Base-by-base conservation (phyloP, 495 filamentous ascomycete genomes). In the Astrocystis sublimbata region DNA sequence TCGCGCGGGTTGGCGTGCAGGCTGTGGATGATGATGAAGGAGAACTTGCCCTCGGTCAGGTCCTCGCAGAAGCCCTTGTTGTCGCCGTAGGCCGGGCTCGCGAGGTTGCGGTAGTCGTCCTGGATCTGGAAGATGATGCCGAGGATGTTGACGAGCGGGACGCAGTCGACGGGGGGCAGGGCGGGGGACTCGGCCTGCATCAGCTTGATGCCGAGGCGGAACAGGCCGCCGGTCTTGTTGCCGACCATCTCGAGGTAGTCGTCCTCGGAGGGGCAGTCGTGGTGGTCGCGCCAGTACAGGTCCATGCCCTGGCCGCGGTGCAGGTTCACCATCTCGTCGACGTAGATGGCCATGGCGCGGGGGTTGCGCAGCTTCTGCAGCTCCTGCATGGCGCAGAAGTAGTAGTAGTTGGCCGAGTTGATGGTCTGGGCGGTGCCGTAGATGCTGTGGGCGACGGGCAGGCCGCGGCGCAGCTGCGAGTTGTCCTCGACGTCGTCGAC, bases 241-340 rank as follows among this genome's bases (percentile, higher is more conserved):
- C 88, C 87, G 42, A 98, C 96, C 94, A 98, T 98, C 74, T 98
- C 93, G 15, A 98, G 84, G 76, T 98, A 98, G 71, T 98, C 93
- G 63, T 96, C 92, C 76, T 98, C 93, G 46, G 85, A 92, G 28
- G 94, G 94, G 73, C 92, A 97, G 31, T 88, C 96, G 51, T 97
- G 80, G 6, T 91, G 92, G 76, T 98, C 94, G 12, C 94, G 84
- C 94, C 94, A 99, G 80, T 90, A 97, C 53, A 99, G 83, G 69
- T 99, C 94, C 90, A 98, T 96, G 40, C 94, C 94, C 70, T 99
- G 94, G 10, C 94, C 94, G 33, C 93, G 85, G 76, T 98, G 96
- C 21, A 98, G 86, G 73, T 98, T 96, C 38, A 97, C 73, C 24
- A 98, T 79, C 73, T 99, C 94, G 56, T 96, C 89, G 4, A 88